Conservation (phyloP, 129 eudicot species). For the Escallonia rubra region DNA sequence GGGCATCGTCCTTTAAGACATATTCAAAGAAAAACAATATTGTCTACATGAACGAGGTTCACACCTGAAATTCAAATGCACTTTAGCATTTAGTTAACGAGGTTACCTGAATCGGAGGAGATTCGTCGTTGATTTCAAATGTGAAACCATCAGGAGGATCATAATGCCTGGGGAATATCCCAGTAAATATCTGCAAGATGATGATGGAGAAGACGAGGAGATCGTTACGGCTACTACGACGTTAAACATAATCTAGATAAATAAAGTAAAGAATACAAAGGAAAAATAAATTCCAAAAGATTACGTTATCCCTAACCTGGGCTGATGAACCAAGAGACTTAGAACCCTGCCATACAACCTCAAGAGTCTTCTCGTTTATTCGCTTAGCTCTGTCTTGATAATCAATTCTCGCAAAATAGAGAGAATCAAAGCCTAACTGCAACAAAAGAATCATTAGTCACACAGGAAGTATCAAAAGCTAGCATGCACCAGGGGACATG, state of each 20-base stretch:
- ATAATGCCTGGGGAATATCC: constrained; percentile 86
- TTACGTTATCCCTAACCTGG: constrained; percentile 42
- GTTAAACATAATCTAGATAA: neutral
- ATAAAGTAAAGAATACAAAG: neutral
- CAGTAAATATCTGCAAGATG: constrained; percentile 80
- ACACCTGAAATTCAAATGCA: constrained; percentile 10
- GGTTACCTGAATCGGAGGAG: constrained; percentile 81
- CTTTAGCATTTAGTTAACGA: neutral
- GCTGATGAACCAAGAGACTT: constrained; percentile 90
- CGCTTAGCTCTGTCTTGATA: constrained; percentile 98
- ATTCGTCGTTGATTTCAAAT: constrained; percentile 88
- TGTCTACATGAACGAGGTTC: constrained; percentile 14
- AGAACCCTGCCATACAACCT: constrained; percentile 92
- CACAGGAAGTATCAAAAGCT: neutral
- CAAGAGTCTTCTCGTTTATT: constrained; percentile 72
- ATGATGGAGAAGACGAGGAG: constrained; percentile 10
- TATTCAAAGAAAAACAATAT: neutral
- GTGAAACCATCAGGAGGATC: constrained; percentile 97
- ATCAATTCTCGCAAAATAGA: constrained; percentile 90
- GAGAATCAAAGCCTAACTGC: constrained; percentile 95
- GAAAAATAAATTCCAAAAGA: neutral
- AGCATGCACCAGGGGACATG: neutral
- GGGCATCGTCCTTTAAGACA: constrained; percentile 53
- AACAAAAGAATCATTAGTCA: constrained; percentile 15
- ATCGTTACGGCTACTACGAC: constrained; percentile 3